Base-by-base conservation (phyloP, 257 asterid species). In the Handroanthus guayacan region DNA sequence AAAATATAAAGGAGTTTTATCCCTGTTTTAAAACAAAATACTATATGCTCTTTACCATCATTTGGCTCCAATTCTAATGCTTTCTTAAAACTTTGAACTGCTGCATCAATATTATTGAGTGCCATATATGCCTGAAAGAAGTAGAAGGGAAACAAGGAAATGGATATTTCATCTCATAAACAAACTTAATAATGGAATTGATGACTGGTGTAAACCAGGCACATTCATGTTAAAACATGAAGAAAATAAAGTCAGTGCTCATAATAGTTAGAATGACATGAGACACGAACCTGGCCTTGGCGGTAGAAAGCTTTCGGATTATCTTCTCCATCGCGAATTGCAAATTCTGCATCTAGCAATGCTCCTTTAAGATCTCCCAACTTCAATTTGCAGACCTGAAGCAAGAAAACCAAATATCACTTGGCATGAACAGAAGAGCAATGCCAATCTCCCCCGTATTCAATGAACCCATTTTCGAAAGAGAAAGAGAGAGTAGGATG, bases 301-400 rank as follows among this genome's bases (percentile, higher is more conserved):
- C 98, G 98, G 80, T 84, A 93, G 84, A 84, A 83, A 77, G 98
- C 95, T 85, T 93, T 93, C 16, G 97, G 92, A 82, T 88, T 91
- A 78, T 87, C 81, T 78, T 82, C 87, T 74, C 89, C 94, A 44
- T 93, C 98, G 78, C 98, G 93, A 82, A 91, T 86, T 16, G 97
- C 98, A 82, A 89, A 89, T 55, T 91, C 93, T 61, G 96, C 86
- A 77, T 93, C 98, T 72, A 76, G 69, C 77, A 91, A 88, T 67
- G 98, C 98, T 60, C 98, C 98, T 81, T 85, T 81, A 69, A 82
- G 83, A 83, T 93, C 93, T 79, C 98, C 98, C 47, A 88, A 76
- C 88, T 91, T 93, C 83, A 93, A 70, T 83, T 91, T 93, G 83
- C 95, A 93, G 81, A 90, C 86, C 98, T 93, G 74, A 11, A 65